These are phyloP conservation scores for Syncephalis plumigaleata DNA, from an alignment of 371 early-diverging fungal species.

Conservation along the genomic window DNA sequence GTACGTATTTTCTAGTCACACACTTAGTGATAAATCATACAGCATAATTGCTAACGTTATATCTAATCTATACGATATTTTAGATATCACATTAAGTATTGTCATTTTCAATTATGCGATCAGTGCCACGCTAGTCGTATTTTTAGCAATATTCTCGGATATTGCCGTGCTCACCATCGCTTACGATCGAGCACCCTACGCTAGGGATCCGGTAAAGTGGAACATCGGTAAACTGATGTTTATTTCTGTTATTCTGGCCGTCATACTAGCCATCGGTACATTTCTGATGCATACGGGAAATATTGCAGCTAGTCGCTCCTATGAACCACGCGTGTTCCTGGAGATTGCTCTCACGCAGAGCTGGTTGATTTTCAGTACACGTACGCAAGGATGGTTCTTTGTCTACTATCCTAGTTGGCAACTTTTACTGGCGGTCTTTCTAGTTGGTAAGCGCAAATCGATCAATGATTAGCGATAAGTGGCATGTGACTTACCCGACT, in stretches of 20 bases:
- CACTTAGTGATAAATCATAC: too few relatives aligned
- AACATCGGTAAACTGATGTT: slow-evolving; percentile 8
- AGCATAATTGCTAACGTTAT: too few relatives aligned
- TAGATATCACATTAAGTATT: neutral
- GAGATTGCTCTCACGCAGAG: slow-evolving; percentile 15
- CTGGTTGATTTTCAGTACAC: slow-evolving; percentile 17
- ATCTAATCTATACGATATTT: too few relatives aligned
- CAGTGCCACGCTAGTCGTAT: neutral
- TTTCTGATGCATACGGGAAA: too few relatives aligned
- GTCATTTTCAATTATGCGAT: neutral
- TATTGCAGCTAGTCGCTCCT: neutral
- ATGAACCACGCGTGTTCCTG: slow-evolving; percentile 7
- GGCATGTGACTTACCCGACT: too few relatives aligned
- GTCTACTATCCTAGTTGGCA: slow-evolving; percentile 12
- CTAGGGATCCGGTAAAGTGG: slow-evolving; percentile 11
- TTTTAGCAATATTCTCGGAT: slow-evolving; percentile 1
- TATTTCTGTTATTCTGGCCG: slow-evolving; percentile 7
- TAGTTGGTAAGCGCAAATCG: slow-evolving; percentile 5
- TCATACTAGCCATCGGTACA: slow-evolving; percentile 9
- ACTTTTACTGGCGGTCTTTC: slow-evolving; percentile 12
- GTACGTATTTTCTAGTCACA: too few relatives aligned
- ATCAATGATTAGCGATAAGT: too few relatives aligned
- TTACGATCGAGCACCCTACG: slow-evolving; percentile 12
- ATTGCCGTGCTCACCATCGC: neutral
- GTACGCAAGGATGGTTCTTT: slow-evolving; percentile 1